phyloP scores from a whole-genome alignment of 768 basidiomycete genomes.

The Tulasnella sp. region DNA sequence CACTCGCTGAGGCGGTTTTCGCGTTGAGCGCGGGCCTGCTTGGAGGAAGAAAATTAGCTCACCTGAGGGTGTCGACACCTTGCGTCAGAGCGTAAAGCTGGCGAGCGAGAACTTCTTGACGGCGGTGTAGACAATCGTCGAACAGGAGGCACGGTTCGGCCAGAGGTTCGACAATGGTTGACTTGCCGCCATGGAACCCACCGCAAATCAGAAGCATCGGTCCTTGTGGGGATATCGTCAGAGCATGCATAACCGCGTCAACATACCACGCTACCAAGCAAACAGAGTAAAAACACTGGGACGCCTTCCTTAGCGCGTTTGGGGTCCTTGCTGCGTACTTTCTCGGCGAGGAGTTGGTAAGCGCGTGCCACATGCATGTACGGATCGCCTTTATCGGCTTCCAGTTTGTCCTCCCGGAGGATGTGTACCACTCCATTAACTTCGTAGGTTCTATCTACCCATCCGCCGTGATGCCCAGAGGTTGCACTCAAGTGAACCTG shows the following conservation, averaged over 20 bases:
- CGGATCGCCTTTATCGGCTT: not conserved
- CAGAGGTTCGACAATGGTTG: constrained; percentile 22
- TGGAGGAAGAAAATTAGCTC: too few relatives aligned
- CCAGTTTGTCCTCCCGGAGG: constrained; percentile 15
- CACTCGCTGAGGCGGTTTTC: too few relatives aligned
- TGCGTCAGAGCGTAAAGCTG: constrained; percentile 4
- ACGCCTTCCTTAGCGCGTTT: not conserved
- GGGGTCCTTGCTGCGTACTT: not conserved
- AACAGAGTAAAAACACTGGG: constrained; percentile 7
- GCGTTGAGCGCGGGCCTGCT: too few relatives aligned
- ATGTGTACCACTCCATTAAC: not conserved
- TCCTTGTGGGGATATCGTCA: not conserved
- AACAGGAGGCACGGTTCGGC: constrained; percentile 21
- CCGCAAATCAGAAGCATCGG: constrained; percentile 15
- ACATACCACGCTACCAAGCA: not conserved
- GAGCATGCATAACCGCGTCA: not conserved
- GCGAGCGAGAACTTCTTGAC: constrained; percentile 21
- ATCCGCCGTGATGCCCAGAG: too few relatives aligned
- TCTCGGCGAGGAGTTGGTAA: not conserved
- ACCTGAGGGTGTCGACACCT: not conserved
- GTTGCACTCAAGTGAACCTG: too few relatives aligned
- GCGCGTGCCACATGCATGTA: too few relatives aligned
- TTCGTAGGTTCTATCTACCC: not conserved
- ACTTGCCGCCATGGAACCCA: constrained; percentile 14
- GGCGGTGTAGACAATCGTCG: not conserved